phyloP scores from a whole-genome alignment of 108 stramenopile genomes.

The Nitzschia sp. region DNA sequence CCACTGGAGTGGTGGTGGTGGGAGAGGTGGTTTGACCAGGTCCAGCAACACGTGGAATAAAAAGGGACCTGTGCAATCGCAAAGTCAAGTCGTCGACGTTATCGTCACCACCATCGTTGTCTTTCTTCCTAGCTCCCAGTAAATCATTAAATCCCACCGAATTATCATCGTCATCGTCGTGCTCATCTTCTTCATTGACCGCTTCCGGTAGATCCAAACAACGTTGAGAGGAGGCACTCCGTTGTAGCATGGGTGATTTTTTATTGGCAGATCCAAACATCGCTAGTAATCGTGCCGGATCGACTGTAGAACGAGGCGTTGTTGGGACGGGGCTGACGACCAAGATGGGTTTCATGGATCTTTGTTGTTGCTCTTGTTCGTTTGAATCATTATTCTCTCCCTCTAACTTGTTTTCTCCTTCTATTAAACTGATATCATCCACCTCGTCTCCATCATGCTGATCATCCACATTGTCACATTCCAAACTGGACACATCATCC shows the following conservation, averaged over 20 bases:
- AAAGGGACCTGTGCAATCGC: conserved; percentile 6
- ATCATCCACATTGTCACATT: not conserved
- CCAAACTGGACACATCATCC: conserved; percentile 18
- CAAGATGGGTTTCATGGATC: not conserved
- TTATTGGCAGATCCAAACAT: not conserved
- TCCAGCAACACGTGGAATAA: not conserved
- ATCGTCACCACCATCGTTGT: not conserved
- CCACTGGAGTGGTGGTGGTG: not conserved
- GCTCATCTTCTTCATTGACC: not conserved
- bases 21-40: not conserved
- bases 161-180: not conserved
- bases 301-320: not conserved
- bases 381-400: not conserved
- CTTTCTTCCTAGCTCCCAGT: not conserved
- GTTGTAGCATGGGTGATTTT: not conserved
- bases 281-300: not conserved
- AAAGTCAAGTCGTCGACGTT: not conserved
- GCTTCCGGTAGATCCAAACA: not conserved
- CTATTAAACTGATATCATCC: not conserved
- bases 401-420: not conserved
- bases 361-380: not conserved
- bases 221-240: not conserved
- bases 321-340: not conserved
- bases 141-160: conserved; percentile 9
- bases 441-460: not conserved